Evolutionary conservation across 805 yeast genomes (phyloP).

Genomic region (Metschnikowia gruessii): DNA sequence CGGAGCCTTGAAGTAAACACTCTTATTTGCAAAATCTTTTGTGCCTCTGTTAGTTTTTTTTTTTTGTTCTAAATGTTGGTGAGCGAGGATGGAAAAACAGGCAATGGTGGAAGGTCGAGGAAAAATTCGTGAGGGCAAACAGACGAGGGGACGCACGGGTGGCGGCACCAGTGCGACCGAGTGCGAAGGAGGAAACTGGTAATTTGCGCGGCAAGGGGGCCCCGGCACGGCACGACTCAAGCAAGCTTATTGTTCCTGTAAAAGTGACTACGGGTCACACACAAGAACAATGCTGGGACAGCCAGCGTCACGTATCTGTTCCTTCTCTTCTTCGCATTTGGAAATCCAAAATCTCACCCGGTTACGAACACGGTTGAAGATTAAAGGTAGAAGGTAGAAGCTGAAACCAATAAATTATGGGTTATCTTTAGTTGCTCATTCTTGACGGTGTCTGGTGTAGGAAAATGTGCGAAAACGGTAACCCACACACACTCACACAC

Average conservation of each 20-base stretch:
- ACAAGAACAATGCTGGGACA: no score
- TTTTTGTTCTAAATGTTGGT: constrained; percentile 1
- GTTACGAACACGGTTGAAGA: no score
- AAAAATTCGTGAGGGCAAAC: constrained; percentile 11
- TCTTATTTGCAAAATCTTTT: constrained; percentile 2
- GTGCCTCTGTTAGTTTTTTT: neutral
- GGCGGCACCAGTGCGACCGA: constrained; percentile 1
- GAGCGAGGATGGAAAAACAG: constrained; percentile 1
- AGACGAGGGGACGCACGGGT: constrained; percentile 5
- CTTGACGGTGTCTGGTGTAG: no score
- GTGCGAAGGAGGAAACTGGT: neutral
- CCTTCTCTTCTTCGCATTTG: no score
- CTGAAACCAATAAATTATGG: no score
- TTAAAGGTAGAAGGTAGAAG: no score
- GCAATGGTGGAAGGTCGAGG: constrained; percentile 10
- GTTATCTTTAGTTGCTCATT: no score
- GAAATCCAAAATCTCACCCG: no score
- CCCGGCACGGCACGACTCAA: constrained; percentile 4
- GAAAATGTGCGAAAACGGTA: no score
- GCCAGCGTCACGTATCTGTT: no score
- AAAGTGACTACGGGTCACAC: no score
- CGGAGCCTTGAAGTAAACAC: constrained; percentile 5
- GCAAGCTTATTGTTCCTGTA: neutral
- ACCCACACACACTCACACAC: no score
- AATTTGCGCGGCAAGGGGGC: constrained; percentile 5